A percentile compares a stretch with the other conserved stretches of the same genome.
Conservation (phyloP, 768 basidiomycete species). For the Boletus eberwhitei region DNA sequence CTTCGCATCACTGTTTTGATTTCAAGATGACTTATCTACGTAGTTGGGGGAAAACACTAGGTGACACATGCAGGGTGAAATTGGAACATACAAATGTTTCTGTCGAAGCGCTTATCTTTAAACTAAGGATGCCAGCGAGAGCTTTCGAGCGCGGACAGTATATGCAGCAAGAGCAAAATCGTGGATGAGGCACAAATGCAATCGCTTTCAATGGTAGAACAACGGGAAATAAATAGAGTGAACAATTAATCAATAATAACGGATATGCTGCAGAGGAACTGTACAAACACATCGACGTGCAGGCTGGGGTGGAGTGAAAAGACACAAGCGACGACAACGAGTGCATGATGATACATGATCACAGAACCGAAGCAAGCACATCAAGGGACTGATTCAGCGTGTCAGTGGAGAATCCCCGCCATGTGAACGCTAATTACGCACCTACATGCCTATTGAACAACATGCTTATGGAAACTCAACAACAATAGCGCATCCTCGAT, state of each 20-base stretch:
- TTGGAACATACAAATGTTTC: constrained; percentile 18
- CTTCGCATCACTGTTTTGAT: background rate
- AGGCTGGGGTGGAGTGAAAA: constrained; percentile 6
- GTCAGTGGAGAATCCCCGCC: constrained; percentile 7
- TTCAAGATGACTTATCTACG: constrained; percentile 22
- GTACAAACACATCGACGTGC: constrained; percentile 11
- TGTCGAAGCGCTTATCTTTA: constrained; percentile 17
- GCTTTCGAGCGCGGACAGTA: constrained; percentile 5
- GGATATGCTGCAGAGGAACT: constrained; percentile 27
- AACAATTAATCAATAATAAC: constrained; percentile 37
- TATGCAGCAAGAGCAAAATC: constrained; percentile 17
- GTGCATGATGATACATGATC: constrained; percentile 19
- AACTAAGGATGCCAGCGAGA: constrained; percentile 13
- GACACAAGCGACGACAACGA: constrained; percentile 9
- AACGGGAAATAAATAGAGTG: constrained; percentile 22
- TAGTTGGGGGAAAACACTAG: constrained; percentile 1
- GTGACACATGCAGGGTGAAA: constrained; percentile 17
- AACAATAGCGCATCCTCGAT: constrained; percentile 74
- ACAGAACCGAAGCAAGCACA: constrained; percentile 13
- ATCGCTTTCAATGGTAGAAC: constrained; percentile 4
- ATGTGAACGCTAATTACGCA: constrained; percentile 8
- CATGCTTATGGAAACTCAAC: constrained; percentile 70
- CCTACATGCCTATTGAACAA: constrained; percentile 45
- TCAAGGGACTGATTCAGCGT: constrained; percentile 9
- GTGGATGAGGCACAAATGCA: constrained; percentile 7